Evolutionary conservation across 768 basidiomycete species (phyloP).

Genomic region (Phanerochaete sordida): DNA sequence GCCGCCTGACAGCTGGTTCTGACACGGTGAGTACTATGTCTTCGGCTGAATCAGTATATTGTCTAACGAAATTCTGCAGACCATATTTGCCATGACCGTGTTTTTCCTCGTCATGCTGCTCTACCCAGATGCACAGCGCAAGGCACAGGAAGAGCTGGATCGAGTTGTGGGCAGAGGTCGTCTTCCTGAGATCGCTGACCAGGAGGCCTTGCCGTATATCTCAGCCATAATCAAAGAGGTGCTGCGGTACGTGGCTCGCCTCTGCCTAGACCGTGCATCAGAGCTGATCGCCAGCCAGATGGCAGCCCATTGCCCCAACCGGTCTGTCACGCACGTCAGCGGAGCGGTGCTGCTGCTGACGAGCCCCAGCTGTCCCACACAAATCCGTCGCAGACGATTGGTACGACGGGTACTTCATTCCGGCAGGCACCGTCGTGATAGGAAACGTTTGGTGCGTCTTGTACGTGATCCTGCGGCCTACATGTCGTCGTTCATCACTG

Average conservation of each 20-base stretch:
- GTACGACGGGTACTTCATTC: conserved; percentile 1
- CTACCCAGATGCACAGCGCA: not conserved
- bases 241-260: not conserved
- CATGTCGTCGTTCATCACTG: too few relatives aligned
- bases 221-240: conserved; percentile 1
- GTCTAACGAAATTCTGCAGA: not conserved
- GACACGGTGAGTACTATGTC: not conserved
- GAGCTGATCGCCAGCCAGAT: not conserved
- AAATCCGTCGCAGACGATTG: not conserved
- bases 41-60: not conserved
- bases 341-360: not conserved
- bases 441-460: not conserved
- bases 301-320: not conserved
- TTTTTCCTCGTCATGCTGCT: conserved; percentile 1
- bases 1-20: not conserved
- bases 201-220: conserved; percentile 1
- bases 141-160: conserved; percentile 6
- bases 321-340: not conserved
- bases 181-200: conserved; percentile 2
- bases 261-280: not conserved
- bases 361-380: not conserved
- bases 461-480: too few relatives aligned
- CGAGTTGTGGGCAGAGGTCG: not conserved
- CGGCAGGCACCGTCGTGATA: not conserved
- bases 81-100: not conserved